Conservation (phyloP, 2,329 filamentous ascomycete genomes). For the Zopfia rhizophila region DNA sequence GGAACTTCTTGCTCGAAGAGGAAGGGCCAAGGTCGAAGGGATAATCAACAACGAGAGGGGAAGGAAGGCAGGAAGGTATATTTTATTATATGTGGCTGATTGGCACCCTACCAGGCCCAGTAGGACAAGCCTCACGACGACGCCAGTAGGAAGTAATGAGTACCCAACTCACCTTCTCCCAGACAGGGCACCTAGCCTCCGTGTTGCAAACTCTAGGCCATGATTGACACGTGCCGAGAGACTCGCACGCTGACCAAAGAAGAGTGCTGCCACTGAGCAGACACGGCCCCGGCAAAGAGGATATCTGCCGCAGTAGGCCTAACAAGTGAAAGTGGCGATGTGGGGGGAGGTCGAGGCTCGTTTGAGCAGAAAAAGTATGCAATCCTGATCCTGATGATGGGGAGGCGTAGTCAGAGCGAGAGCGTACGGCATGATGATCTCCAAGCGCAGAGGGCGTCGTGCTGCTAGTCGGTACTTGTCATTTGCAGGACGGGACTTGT, state of each 20-base stretch:
- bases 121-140: slow-evolving; percentile 38
- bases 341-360: slow-evolving; percentile 25
- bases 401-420: slow-evolving; percentile 23
- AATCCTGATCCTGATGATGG: slow-evolving; percentile 10
- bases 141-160: slow-evolving; percentile 35
- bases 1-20: slow-evolving; percentile 36
- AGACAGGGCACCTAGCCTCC: slow-evolving; percentile 30
- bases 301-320: slow-evolving; percentile 30
- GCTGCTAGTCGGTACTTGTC: slow-evolving; percentile 41
- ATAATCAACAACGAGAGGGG: slow-evolving; percentile 27
- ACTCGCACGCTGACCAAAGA: too few species aligned
- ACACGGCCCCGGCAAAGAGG: too few species aligned
- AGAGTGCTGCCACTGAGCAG: too few species aligned
- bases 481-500: slow-evolving; percentile 42
- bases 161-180: slow-evolving; percentile 40
- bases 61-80: slow-evolving; percentile 33
- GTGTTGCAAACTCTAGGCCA: slow-evolving; percentile 34
- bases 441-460: slow-evolving; percentile 27
- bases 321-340: slow-evolving; percentile 29
- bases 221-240: slow-evolving; percentile 44
- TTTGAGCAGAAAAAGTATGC: slow-evolving; percentile 26
- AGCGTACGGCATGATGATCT: slow-evolving; percentile 26
- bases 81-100: slow-evolving; percentile 38
- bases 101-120: slow-evolving; percentile 32
- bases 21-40: slow-evolving; percentile 33